Conservation (phyloP, 192 early-diverging fungal genomes). For the Linnemannia hyalina region DNA sequence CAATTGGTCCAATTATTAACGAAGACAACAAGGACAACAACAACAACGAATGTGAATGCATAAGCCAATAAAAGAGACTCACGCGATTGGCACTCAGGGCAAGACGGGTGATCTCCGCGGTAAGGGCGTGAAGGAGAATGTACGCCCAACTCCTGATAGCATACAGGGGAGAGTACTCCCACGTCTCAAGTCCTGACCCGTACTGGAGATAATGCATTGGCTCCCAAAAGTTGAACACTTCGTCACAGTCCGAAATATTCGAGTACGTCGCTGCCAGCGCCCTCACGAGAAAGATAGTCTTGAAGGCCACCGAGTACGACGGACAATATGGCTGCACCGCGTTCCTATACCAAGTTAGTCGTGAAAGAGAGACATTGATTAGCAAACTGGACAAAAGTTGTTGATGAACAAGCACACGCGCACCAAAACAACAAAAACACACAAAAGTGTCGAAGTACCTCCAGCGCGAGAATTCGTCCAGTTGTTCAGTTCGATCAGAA, state of each 20-base stretch:
- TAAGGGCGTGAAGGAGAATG: constrained; percentile 68
- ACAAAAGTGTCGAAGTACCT: neutral
- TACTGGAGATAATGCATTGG: constrained; percentile 89
- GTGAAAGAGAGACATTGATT: neutral
- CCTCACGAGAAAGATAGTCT: constrained; percentile 64
- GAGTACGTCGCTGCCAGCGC: constrained; percentile 68
- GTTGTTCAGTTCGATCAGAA: constrained; percentile 5
- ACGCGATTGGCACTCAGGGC: constrained; percentile 59
- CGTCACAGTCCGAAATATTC: constrained; percentile 85
- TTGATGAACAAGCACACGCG: neutral
- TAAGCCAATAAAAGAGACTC: constrained; percentile 17
- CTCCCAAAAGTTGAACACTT: constrained; percentile 98
- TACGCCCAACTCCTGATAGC: constrained; percentile 92
- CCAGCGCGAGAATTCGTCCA: constrained; percentile 12
- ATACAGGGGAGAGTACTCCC: constrained; percentile 95
- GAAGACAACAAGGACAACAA: neutral
- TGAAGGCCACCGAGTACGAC: constrained; percentile 67
- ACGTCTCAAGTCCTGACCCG: constrained; percentile 91
- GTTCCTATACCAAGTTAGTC: neutral
- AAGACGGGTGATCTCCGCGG: constrained; percentile 61
- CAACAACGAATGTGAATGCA: constrained; percentile 1
- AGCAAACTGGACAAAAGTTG: neutral
- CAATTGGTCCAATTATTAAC: neutral
- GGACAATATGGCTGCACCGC: constrained; percentile 58
- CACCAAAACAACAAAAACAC: neutral